A percentile compares a stretch with the other conserved stretches of the same genome.
Conservation (phyloP, 441 rosid species). For the Populus hybrid region DNA sequence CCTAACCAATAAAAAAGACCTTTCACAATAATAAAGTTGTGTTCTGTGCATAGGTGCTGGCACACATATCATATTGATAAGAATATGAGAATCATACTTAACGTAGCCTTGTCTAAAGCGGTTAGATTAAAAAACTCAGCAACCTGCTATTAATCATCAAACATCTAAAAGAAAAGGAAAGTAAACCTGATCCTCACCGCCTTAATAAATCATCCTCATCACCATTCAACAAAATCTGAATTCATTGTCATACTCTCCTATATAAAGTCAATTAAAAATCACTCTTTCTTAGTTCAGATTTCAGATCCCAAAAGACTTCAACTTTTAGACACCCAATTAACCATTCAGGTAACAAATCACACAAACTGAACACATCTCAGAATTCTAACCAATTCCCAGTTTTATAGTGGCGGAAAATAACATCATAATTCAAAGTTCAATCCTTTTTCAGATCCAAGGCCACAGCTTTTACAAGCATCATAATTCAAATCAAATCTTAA, state of each 20-base stretch:
- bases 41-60: not conserved
- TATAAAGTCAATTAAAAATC: not conserved
- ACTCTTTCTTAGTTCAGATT: not conserved
- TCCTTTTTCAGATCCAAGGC: conserved; percentile 26
- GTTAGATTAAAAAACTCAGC: not conserved
- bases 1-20: not conserved
- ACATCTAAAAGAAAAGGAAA: not conserved
- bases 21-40: not conserved
- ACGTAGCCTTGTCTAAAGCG: not conserved
- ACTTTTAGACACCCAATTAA: not conserved
- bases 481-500: conserved; percentile 19
- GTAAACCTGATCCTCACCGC: not conserved
- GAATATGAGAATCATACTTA: not conserved
- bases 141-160: not conserved
- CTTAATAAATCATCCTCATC: not conserved
- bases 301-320: conserved; percentile 6
- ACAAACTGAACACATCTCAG: not conserved
- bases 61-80: not conserved
- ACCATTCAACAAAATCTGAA: not conserved
- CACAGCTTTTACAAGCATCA: not conserved
- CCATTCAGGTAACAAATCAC: not conserved
- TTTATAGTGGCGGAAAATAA: not conserved
- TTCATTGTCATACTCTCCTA: not conserved
- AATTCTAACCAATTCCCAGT: not conserved
- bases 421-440: not conserved